These are phyloP conservation scores for Rhododendron simsii DNA, from an alignment of 148 eudicot species.

Conservation along the genomic window DNA sequence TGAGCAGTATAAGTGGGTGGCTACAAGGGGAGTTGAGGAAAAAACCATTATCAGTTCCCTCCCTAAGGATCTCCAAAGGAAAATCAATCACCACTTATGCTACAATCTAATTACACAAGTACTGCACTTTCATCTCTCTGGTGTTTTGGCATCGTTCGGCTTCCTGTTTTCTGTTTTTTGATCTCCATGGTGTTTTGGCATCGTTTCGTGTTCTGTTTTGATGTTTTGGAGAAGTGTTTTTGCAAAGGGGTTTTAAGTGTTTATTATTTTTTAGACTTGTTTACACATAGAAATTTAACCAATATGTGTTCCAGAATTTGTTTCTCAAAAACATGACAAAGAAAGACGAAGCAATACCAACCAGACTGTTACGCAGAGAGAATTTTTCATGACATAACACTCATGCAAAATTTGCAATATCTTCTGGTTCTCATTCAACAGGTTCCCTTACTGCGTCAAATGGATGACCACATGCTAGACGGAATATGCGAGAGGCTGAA, in stretches of 20 bases:
- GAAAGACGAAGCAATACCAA: too few relatives aligned
- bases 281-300: neutral
- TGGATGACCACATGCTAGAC: constrained; percentile 56
- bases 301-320: neutral
- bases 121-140: neutral
- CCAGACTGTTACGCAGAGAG: too few relatives aligned
- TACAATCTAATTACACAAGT: constrained; percentile 49
- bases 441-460: constrained; percentile 53
- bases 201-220: neutral
- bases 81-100: constrained; percentile 59
- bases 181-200: neutral
- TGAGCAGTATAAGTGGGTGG: constrained; percentile 61
- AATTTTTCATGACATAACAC: neutral
- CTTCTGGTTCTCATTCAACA: neutral
- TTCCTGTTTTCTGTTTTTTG: neutral
- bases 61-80: constrained; percentile 44
- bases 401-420: neutral
- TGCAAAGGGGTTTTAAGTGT: neutral
- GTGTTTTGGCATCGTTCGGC: neutral
- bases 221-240: neutral
- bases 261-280: too few relatives aligned
- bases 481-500: constrained; percentile 61
- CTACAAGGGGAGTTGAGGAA: constrained; percentile 62
- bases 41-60: constrained; percentile 47
- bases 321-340: neutral